Evolutionary conservation across 169 alveolate species (phyloP).

Genomic region (Amoebophrya sp.): DNA sequence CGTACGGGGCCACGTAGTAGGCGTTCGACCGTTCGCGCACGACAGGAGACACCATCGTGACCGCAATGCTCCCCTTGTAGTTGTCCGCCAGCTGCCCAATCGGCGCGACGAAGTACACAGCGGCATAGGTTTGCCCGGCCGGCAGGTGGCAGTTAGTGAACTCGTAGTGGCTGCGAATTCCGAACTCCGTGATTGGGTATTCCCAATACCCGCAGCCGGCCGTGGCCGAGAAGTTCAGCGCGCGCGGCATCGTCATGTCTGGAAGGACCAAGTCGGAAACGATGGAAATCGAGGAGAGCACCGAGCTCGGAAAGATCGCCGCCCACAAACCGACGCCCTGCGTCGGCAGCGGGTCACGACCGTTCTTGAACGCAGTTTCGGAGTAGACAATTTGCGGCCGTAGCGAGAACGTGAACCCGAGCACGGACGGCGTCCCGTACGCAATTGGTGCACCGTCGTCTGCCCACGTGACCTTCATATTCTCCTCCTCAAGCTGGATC

Average conservation of each 20-base stretch:
- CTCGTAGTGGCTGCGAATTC: not conserved
- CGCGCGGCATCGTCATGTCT: not conserved
- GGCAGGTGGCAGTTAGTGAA: not conserved
- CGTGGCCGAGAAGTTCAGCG: not conserved
- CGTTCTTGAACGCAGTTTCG: not conserved
- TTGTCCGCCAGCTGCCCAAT: not conserved
- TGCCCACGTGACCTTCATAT: not conserved
- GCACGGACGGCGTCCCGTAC: not conserved
- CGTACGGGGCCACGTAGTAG: not conserved
- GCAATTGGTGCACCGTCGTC: not conserved
- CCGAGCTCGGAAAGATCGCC: not conserved
- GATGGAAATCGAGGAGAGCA: not conserved
- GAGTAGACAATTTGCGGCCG: not conserved
- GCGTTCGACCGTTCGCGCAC: not conserved
- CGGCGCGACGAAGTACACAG: not conserved
- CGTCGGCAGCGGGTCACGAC: not conserved
- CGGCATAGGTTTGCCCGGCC: not conserved
- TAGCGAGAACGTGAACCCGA: not conserved
- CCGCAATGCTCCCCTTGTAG: not conserved
- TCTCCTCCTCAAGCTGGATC: not conserved
- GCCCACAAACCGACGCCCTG: not conserved
- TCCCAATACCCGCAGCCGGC: not conserved
- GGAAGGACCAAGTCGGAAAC: not conserved
- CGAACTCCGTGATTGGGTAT: not conserved
- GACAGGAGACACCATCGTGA: not conserved